phyloP scores from a whole-genome alignment of 1,284 basidiomycete species.

The Tremellales sp. region DNA sequence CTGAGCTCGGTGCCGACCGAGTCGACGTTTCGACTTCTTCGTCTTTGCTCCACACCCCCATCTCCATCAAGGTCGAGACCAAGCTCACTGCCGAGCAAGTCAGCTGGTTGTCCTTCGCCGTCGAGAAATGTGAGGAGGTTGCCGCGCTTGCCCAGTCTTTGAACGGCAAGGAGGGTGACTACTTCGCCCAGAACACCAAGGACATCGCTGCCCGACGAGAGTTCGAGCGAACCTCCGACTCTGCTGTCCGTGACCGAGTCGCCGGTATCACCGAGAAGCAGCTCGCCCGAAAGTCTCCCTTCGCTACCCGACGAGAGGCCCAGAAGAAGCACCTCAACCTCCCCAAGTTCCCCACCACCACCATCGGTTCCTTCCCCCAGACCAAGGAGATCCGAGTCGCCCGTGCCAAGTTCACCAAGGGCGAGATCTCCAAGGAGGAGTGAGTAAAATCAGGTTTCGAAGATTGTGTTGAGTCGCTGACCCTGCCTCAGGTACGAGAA shows the following conservation, averaged over 20 bases:
- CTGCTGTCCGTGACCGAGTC: conserved; percentile 92
- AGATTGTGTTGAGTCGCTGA: background rate
- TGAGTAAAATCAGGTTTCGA: conserved; percentile 5
- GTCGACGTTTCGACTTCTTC: conserved; percentile 95
- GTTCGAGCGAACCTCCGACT: conserved; percentile 93
- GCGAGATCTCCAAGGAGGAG: conserved; percentile 77
- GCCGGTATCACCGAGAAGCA: conserved; percentile 82
- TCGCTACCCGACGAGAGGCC: conserved; percentile 79
- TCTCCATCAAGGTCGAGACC: conserved; percentile 88
- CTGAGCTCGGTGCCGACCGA: conserved; percentile 74
- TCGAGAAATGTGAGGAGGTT: conserved; percentile 94
- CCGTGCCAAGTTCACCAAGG: conserved; percentile 91
- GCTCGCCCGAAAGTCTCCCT: conserved; percentile 86
- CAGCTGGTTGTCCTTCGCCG: conserved; percentile 99
- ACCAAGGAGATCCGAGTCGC: conserved; percentile 98
- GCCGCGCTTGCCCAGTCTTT: conserved; percentile 77
- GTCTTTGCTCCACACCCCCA: conserved; percentile 96
- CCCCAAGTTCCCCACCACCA: conserved; percentile 97
- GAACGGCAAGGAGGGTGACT: conserved; percentile 70
- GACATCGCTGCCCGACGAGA: conserved; percentile 94
- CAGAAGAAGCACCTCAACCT: conserved; percentile 87
- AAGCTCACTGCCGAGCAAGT: conserved; percentile 86
- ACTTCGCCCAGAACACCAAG: conserved; percentile 79
- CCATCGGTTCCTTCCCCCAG: conserved; percentile 99
- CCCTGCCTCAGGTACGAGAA: conserved; percentile 83